Conservation (phyloP, 768 basidiomycete genomes). For the Xerocomus spinulosus region DNA sequence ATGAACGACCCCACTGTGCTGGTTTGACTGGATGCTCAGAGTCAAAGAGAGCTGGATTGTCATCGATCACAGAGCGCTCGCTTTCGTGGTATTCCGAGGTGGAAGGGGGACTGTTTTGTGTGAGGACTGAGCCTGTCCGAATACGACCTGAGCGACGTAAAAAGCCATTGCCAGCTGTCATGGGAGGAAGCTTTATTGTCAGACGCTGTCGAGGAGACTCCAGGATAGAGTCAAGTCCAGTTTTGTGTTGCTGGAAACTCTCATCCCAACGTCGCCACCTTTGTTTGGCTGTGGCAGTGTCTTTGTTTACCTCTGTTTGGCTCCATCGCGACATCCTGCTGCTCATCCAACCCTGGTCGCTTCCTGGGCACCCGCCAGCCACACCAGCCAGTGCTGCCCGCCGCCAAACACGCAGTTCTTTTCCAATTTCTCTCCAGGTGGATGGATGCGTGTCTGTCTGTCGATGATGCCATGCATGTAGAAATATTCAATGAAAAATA, state of each 20-base stretch:
- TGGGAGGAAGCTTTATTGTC: conserved; percentile 22
- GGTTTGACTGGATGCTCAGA: conserved; percentile 1
- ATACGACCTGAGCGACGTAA: conserved; percentile 25
- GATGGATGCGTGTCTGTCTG: neutral
- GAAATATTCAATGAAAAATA: conserved; percentile 8
- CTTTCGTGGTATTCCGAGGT: conserved; percentile 32
- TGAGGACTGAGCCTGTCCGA: conserved; percentile 19
- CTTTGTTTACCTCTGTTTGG: conserved; percentile 28
- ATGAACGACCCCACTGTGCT: conserved; percentile 22
- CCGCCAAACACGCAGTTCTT: neutral
- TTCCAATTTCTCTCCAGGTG: neutral
- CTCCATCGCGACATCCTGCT: conserved; percentile 9
- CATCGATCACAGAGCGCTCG: conserved; percentile 31
- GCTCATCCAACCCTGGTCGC: conserved; percentile 26
- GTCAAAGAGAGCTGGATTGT: conserved; percentile 10
- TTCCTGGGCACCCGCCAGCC: conserved; percentile 17
- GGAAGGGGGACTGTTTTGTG: conserved; percentile 24
- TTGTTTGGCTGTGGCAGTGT: conserved; percentile 33
- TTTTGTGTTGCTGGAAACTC: conserved; percentile 19
- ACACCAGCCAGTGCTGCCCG: conserved; percentile 4
- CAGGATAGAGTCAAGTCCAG: conserved; percentile 12
- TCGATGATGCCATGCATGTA: neutral
- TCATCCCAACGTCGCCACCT: conserved; percentile 20
- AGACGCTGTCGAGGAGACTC: conserved; percentile 19
- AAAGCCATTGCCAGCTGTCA: conserved; percentile 10